These are phyloP conservation scores for Citrus trifoliata DNA, from an alignment of 345 rosid genomes.

Conservation along the genomic window DNA sequence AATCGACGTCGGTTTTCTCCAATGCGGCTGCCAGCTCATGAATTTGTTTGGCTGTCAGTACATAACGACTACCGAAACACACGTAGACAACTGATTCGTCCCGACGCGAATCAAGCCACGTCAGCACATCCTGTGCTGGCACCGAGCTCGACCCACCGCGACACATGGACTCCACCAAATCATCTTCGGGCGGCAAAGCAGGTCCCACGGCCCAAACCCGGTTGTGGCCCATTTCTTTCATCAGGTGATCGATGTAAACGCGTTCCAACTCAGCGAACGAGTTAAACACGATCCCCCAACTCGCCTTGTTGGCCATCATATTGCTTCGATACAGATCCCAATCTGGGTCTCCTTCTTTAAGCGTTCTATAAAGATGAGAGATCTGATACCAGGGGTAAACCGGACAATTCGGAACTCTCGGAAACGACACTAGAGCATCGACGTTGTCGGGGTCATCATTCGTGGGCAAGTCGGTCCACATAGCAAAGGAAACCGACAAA, in stretches of 20 bases:
- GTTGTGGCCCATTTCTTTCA: constrained; percentile 21
- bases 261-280: constrained; percentile 45
- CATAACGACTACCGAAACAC: constrained; percentile 16
- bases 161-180: neutral
- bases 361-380: constrained; percentile 13
- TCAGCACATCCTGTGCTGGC: neutral
- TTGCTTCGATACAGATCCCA: constrained; percentile 30
- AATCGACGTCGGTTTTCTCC: constrained; percentile 16
- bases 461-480: constrained; percentile 29
- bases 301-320: constrained; percentile 27
- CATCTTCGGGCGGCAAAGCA: constrained; percentile 8
- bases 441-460: constrained; percentile 9
- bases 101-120: constrained; percentile 16
- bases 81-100: constrained; percentile 13
- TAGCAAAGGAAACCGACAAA: constrained; percentile 20
- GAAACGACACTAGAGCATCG: constrained; percentile 20
- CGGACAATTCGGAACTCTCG: constrained; percentile 41
- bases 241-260: constrained; percentile 39
- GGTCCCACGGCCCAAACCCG: constrained; percentile 49
- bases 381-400: constrained; percentile 40
- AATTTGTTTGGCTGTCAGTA: neutral
- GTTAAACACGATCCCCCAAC: constrained; percentile 62
- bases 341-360: constrained; percentile 32
- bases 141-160: constrained; percentile 28
- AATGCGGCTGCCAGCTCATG: constrained; percentile 8